Evolutionary conservation across 1,139 yeast genomes (phyloP).

Genomic region (Nakaseomyces uthaithaninus): DNA sequence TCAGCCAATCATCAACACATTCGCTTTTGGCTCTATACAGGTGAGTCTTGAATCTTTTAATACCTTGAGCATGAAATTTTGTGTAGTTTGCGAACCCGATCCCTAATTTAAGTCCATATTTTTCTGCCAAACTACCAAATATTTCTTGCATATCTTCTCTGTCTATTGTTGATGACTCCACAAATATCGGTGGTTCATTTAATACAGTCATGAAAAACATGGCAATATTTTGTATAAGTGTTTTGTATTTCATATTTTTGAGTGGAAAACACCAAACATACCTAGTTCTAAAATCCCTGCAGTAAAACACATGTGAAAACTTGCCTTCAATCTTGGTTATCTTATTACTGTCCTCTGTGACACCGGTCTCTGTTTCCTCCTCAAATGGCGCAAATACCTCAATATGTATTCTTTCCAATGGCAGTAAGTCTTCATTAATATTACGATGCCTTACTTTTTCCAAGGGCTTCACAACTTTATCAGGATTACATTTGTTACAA

Average conservation of each 20-base stretch:
- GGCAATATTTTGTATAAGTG: slow-evolving; percentile 17
- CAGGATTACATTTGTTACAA: slow-evolving; percentile 28
- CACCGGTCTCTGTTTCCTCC: slow-evolving; percentile 7
- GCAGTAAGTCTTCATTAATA: slow-evolving; percentile 19
- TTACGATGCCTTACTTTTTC: slow-evolving; percentile 18
- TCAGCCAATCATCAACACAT: slow-evolving; percentile 26
- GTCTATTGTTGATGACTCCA: slow-evolving; percentile 27
- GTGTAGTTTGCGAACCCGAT: slow-evolving; percentile 22
- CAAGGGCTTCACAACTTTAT: slow-evolving; percentile 12
- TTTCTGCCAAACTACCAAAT: slow-evolving; percentile 21
- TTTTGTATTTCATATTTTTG: slow-evolving; percentile 21
- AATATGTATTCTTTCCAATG: slow-evolving; percentile 29
- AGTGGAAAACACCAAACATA: slow-evolving; percentile 29
- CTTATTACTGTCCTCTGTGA: neutral
- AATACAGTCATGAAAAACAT: slow-evolving; percentile 18
- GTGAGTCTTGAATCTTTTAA: slow-evolving; percentile 17
- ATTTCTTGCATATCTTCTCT: slow-evolving; percentile 28
- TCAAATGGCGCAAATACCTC: slow-evolving; percentile 27
- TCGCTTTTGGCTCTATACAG: slow-evolving; percentile 16
- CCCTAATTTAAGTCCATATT: slow-evolving; percentile 24
- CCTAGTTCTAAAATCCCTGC: slow-evolving; percentile 28
- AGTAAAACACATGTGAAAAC: slow-evolving; percentile 25
- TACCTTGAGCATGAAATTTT: slow-evolving; percentile 21
- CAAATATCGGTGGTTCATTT: slow-evolving; percentile 25
- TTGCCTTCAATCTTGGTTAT: slow-evolving; percentile 19